These are phyloP conservation scores for Penicillium italicum DNA, from an alignment of 2,329 filamentous ascomycete species.

Conservation along the genomic window DNA sequence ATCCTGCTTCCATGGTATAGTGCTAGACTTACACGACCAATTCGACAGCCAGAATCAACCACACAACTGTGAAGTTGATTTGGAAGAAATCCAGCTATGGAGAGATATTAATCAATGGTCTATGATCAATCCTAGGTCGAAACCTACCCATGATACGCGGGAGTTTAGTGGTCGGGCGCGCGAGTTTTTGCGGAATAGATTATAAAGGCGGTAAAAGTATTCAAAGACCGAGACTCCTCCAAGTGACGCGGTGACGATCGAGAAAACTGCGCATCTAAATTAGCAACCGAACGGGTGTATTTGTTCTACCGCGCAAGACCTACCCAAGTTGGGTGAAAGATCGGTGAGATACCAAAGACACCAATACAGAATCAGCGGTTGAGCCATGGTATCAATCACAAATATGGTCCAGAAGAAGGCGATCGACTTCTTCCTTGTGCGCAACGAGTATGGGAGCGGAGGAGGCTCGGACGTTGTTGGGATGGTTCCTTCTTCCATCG, in stretches of 20 bases:
- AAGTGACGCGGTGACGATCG: constrained; percentile 40
- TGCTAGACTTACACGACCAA: constrained; percentile 38
- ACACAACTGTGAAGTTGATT: constrained; percentile 46
- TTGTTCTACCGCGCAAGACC: constrained; percentile 13
- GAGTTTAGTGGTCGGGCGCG: constrained; percentile 41
- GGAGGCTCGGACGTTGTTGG: constrained; percentile 38
- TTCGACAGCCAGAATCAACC: constrained; percentile 43
- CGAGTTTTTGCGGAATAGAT: constrained; percentile 38
- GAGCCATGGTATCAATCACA: constrained; percentile 55
- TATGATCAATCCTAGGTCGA: not conserved
- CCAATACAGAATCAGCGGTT: constrained; percentile 60
- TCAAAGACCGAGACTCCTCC: constrained; percentile 44
- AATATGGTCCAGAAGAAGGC: constrained; percentile 59
- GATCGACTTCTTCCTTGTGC: constrained; percentile 54
- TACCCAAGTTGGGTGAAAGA: constrained; percentile 44
- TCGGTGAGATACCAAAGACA: constrained; percentile 57
- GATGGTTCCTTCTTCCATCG: constrained; percentile 35
- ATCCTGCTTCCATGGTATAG: not conserved
- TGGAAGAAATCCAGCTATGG: constrained; percentile 45
- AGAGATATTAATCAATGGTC: constrained; percentile 2
- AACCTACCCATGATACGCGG: constrained; percentile 42
- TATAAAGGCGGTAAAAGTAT: constrained; percentile 43
- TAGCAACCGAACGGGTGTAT: constrained; percentile 4
- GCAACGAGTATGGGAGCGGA: constrained; percentile 55
- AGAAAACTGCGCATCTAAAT: constrained; percentile 34